A percentile compares a stretch with the other conserved stretches of the same genome.
phyloP scores from a whole-genome alignment of 805 yeast species.

The Saccharomycopsis synnaedendra region DNA sequence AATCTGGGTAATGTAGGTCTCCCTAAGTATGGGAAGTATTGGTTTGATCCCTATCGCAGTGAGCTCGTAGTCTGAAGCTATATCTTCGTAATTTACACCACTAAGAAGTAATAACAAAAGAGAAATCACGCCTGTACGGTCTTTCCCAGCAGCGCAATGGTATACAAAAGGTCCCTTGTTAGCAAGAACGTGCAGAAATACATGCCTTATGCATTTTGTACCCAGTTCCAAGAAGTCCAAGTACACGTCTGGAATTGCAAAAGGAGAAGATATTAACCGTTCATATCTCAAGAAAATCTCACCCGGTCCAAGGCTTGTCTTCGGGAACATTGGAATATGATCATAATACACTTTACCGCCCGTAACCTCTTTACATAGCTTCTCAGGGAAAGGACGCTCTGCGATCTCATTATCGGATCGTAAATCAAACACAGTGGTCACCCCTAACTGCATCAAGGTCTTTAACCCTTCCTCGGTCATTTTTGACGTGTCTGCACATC shows the following conservation, averaged over 20 bases:
- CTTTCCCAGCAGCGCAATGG: constrained; percentile 84
- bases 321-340: constrained; percentile 16
- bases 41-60: constrained; percentile 54
- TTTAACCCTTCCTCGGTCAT: constrained; percentile 40
- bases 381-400: constrained; percentile 20
- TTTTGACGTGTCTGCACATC: constrained; percentile 50
- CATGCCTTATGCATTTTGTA: constrained; percentile 30
- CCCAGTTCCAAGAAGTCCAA: constrained; percentile 45
- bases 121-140: constrained; percentile 66
- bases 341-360: constrained; percentile 2
- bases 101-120: constrained; percentile 53
- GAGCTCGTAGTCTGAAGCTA: constrained; percentile 69
- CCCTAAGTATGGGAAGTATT: constrained; percentile 29
- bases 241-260: constrained; percentile 54
- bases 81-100: constrained; percentile 54
- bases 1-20: constrained; percentile 25
- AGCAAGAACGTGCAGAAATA: constrained; percentile 45
- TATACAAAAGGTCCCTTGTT: constrained; percentile 38
- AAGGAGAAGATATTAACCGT: constrained; percentile 45
- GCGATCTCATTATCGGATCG: constrained; percentile 48
- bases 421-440: constrained; percentile 54
- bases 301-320: constrained; percentile 51
- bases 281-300: constrained; percentile 45
- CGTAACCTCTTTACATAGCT: not conserved
- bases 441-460: constrained; percentile 22